phyloP scores from a whole-genome alignment of 1,139 yeast genomes.

The Yamadazyma sp. region DNA sequence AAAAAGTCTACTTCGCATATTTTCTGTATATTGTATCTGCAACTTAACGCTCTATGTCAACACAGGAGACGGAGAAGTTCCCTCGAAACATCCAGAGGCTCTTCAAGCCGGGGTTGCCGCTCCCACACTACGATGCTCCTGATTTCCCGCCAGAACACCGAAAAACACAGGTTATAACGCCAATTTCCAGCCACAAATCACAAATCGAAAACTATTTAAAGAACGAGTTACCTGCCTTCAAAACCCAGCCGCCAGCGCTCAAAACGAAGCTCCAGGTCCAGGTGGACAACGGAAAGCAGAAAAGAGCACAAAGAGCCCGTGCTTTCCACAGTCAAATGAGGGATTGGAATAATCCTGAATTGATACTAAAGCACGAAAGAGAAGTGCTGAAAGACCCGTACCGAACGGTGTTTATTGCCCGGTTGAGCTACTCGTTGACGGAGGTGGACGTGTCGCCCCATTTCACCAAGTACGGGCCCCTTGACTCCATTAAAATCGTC shows the following conservation, averaged over 20 bases:
- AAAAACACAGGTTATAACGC: constrained; percentile 50
- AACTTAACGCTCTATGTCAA: too few relatives aligned
- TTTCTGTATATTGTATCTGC: too few relatives aligned
- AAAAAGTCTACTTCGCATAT: neutral
- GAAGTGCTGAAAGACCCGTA: constrained; percentile 69
- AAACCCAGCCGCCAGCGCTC: constrained; percentile 17
- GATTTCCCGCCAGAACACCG: constrained; percentile 58
- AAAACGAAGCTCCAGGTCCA: constrained; percentile 14
- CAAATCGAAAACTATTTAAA: constrained; percentile 31
- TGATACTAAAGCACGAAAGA: constrained; percentile 53
- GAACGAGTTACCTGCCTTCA: constrained; percentile 25
- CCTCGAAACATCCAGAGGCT: constrained; percentile 65
- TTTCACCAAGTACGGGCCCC: constrained; percentile 66
- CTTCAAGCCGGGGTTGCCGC: constrained; percentile 72
- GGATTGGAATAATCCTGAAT: constrained; percentile 49
- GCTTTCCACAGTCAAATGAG: constrained; percentile 37
- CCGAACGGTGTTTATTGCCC: constrained; percentile 72
- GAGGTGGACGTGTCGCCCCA: constrained; percentile 69
- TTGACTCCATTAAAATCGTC: constrained; percentile 68
- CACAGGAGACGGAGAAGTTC: constrained; percentile 38
- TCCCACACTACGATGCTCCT: constrained; percentile 49
- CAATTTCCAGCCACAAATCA: constrained; percentile 44
- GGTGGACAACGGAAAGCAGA: constrained; percentile 11
- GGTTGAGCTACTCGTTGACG: constrained; percentile 64
- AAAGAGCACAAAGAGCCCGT: constrained; percentile 26